These are phyloP conservation scores for Beta macrorhiza DNA, from an alignment of 179 eudicot genomes.

Conservation along the genomic window DNA sequence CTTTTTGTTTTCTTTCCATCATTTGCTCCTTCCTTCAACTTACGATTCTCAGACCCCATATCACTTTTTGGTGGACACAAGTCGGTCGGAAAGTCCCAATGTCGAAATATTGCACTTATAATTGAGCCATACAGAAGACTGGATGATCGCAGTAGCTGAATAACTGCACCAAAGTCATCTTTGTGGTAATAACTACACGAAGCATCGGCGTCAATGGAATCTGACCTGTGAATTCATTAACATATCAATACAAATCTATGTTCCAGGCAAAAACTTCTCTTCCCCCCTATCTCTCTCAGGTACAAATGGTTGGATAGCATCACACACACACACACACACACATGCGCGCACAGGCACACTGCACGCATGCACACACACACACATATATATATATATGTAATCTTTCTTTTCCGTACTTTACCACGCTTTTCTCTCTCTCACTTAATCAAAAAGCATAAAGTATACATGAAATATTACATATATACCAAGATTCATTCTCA, in stretches of 20 bases:
- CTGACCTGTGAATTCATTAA: constrained; percentile 58
- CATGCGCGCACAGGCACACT: too few relatives aligned
- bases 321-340: neutral
- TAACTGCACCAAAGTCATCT: constrained; percentile 57
- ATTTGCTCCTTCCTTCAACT: constrained; percentile 24
- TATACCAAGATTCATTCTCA: too few relatives aligned
- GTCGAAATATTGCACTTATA: constrained; percentile 48
- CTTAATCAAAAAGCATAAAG: too few relatives aligned
- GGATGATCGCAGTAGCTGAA: constrained; percentile 55
- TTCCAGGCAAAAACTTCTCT: constrained; percentile 11
- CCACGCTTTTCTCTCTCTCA: too few relatives aligned
- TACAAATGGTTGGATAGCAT: neutral
- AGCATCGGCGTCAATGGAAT: constrained; percentile 50
- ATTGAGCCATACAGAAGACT: constrained; percentile 44
- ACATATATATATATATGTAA: too few relatives aligned
- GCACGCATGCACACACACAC: neutral
- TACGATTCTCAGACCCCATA: constrained; percentile 28
- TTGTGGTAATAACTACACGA: constrained; percentile 58
- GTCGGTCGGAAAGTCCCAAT: constrained; percentile 40
- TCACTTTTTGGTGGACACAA: constrained; percentile 35
- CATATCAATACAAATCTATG: constrained; percentile 17
- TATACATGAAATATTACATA: too few relatives aligned
- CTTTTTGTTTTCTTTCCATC: constrained; percentile 31
- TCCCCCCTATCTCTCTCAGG: constrained; percentile 1
- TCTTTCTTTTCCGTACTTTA: too few relatives aligned